Evolutionary conservation across 148 eudicot genomes (phyloP), one percentile per base, ranked within the genome.

Genomic region (Fagopyrum esculentum): DNA sequence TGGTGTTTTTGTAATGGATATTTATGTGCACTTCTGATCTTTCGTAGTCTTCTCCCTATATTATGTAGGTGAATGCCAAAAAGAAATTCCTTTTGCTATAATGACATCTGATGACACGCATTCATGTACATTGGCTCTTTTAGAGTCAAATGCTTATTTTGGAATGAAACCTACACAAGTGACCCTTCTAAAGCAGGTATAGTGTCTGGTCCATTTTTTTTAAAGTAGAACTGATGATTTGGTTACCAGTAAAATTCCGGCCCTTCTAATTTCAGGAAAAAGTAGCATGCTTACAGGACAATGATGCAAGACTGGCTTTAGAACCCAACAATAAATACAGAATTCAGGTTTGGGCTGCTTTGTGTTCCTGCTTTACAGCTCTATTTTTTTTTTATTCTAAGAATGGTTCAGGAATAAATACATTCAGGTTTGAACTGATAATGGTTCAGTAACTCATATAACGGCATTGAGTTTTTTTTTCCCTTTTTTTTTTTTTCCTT

Each of bases 21-120:
- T 63, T 63, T 63, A 60, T 63, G 1, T 29, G 45, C n/a, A 63
- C 45, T 63, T 29, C 2, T 29, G 4, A 63, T 63, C 4, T 49
- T 0, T 3, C 4, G 1, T 8, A 3, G 12, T 73, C 3, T 71
- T 77, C 35, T 50, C 66, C 71, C 40, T 35, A 35, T 68, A 73
- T 63, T 76, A 50, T 84, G 72, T 79, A 95, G 97, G 89, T 77
- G 91, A 84, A 77, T 73, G 83, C 78, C 83, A 73, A 77, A 85
- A 77, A 74, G 90, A 86, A 73, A 85, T 95, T 74, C 96, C 97
- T 81, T 82, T 95, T 66, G 97, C 87, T 71, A 92, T 95, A 71
- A 95, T 95, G 98, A 95, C 98, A 47, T 95, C 98, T 68, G 98
- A 92, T 78, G 97, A 95, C 84, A 95, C 98, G 47, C 91, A 95